Evolutionary conservation across 345 rosid species (phyloP).

Genomic region (Eutrema japonicum): DNA sequence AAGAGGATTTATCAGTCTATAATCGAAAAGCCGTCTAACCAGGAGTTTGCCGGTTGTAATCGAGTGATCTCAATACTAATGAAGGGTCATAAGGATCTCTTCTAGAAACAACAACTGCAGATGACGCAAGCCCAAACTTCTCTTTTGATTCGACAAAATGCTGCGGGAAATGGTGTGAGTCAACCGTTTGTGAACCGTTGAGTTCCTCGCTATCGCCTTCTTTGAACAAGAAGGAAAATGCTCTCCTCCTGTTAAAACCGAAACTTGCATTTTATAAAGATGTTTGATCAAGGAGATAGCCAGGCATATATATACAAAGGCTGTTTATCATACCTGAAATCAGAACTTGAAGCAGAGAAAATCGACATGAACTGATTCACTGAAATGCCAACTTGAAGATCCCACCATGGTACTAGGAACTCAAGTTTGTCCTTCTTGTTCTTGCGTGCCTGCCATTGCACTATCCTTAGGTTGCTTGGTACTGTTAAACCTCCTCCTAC

Average conservation of each 20-base stretch:
- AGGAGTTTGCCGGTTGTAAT: constrained; percentile 64
- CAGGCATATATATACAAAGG: not conserved
- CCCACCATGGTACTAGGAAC: constrained; percentile 99
- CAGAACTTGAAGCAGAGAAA: constrained; percentile 80
- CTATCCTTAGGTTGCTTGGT: constrained; percentile 82
- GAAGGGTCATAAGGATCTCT: constrained; percentile 63
- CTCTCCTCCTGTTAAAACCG: constrained; percentile 64
- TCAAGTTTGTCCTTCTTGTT: constrained; percentile 81
- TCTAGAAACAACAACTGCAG: constrained; percentile 71
- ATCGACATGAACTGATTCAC: constrained; percentile 85
- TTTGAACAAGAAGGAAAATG: constrained; percentile 76
- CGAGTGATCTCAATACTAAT: constrained; percentile 57
- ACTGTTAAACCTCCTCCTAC: constrained; percentile 96
- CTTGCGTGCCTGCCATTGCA: constrained; percentile 91
- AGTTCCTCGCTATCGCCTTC: constrained; percentile 84
- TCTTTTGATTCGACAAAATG: constrained; percentile 72
- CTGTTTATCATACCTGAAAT: constrained; percentile 63
- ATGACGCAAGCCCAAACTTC: constrained; percentile 78
- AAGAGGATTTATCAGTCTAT: not conserved
- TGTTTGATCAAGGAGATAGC: constrained; percentile 6
- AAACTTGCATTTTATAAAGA: not conserved
- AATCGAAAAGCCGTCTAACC: constrained; percentile 49
- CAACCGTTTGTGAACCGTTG: constrained; percentile 69
- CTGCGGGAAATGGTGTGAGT: constrained; percentile 82
- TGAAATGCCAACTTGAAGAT: constrained; percentile 85